Base-by-base conservation (phyloP, 768 basidiomycete genomes). In the Mycena vulgaris region DNA sequence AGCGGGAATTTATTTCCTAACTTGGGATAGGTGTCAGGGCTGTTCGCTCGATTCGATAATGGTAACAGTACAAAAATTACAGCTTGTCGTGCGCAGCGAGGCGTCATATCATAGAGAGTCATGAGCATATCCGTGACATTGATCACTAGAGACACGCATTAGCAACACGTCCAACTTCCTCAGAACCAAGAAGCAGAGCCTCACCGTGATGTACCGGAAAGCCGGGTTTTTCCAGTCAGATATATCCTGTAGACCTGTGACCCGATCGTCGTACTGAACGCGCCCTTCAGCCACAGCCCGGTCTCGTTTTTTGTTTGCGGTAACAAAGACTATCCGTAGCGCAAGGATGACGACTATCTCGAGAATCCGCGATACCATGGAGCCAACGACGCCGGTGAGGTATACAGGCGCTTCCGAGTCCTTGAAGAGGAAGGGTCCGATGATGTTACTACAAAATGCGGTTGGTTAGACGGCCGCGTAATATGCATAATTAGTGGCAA, bases 211-310 rank as follows among this genome's bases (percentile, higher is more conserved):
- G 49, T 77, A 77, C 21, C 76, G 68, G 70, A 77, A 76, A 5
- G 76, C 75, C 5, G 74, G 76, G 37, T 77, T 77, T 58, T 77
- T 76, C 76, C 76, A 77, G 45, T 77, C 75, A 1, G 73, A 73
- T 8, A 77, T 58, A 63, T 77, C 76, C 42, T 74, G 69, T 40
- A 77, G 60, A 6, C 47, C 55, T 8, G 70, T 73, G 27, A 57
- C n/a, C 19, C 62, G 61, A 19, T 63, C 71, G 56, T 76, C 75
- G 57, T 76, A 77, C 35, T 62, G 57, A 1, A 74, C 72, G 30
- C 65, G 68, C 11, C 76, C 76, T 60, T 76, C 74, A 2, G 76
- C 75, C 13, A 75, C 64, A n/a, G 57, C 70, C 4, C 72, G 58
- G 42, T 77, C 76, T 31, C 73, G 70, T 10, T 69, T 69, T 16